Conservation (phyloP, 257 asterid species). For the Nemophila menziesii region DNA sequence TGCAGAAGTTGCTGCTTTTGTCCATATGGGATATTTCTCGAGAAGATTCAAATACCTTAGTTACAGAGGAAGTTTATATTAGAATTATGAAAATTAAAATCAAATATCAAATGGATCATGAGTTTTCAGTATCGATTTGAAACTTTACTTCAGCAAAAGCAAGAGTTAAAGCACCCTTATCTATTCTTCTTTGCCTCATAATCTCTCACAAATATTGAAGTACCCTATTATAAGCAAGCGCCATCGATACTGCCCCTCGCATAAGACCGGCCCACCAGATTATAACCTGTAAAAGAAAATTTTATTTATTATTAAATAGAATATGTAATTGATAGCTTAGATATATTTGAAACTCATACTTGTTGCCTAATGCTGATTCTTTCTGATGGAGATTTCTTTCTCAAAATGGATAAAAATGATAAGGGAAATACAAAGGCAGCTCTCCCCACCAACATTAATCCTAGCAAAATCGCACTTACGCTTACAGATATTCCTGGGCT, state of each 20-base stretch:
- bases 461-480: slow-evolving; percentile 42
- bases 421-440: slow-evolving; percentile 57
- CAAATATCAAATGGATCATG: too few relatives aligned
- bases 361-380: slow-evolving; percentile 43
- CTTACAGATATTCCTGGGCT: slow-evolving; percentile 59
- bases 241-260: slow-evolving; percentile 99
- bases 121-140: too few relatives aligned
- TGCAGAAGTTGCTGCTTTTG: too few relatives aligned
- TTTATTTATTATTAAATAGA: background rate
- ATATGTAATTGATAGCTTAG: background rate
- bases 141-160: too few relatives aligned
- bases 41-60: too few relatives aligned
- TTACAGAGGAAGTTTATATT: too few relatives aligned
- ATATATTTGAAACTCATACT: slow-evolving; percentile 21
- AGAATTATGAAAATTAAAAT: too few relatives aligned
- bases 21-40: too few relatives aligned
- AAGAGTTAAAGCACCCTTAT: too few relatives aligned
- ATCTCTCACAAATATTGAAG: too few relatives aligned
- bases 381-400: slow-evolving; percentile 21
- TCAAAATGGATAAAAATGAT: slow-evolving; percentile 35
- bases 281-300: slow-evolving; percentile 40
- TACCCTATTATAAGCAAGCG: slow-evolving; percentile 99
- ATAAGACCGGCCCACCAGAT: slow-evolving; percentile 99
- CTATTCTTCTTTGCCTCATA: too few relatives aligned
- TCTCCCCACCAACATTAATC: slow-evolving; percentile 57